phyloP scores from a whole-genome alignment of 2,329 filamentous ascomycete genomes.

The Cladophialophora carrionii region DNA sequence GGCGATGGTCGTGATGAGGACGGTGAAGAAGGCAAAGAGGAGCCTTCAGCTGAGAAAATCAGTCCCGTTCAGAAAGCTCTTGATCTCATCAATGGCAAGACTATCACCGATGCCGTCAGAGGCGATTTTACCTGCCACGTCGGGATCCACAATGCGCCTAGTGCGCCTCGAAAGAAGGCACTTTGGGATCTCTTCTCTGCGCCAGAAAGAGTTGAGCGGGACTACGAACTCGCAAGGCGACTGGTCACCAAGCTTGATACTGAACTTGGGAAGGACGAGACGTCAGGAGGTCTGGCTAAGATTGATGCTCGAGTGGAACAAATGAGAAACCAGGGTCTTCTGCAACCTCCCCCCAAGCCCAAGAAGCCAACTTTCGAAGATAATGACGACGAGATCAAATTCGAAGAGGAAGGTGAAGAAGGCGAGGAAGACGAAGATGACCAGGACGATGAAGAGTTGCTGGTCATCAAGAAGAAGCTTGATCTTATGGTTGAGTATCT shows the following conservation, averaged over 20 bases:
- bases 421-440: conserved; percentile 81
- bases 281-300: conserved; percentile 74
- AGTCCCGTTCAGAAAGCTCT: conserved; percentile 80
- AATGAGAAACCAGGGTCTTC: conserved; percentile 71
- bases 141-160: conserved; percentile 88
- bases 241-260: conserved; percentile 82
- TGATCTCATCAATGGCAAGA: conserved; percentile 95
- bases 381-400: conserved; percentile 53
- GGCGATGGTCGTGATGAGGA: conserved; percentile 73
- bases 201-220: conserved; percentile 88
- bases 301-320: conserved; percentile 87
- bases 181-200: conserved; percentile 96
- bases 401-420: conserved; percentile 72
- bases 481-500: conserved; percentile 96
- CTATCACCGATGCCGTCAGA: conserved; percentile 88
- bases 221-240: conserved; percentile 79
- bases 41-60: conserved; percentile 39
- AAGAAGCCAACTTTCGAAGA: conserved; percentile 58
- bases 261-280: conserved; percentile 68
- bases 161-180: conserved; percentile 86
- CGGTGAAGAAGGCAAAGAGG: conserved; percentile 65
- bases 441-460: conserved; percentile 82
- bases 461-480: conserved; percentile 94
- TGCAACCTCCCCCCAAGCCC: conserved; percentile 64
- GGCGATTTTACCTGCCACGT: conserved; percentile 98